Base-by-base conservation (phyloP, 306 rosid species). In the Senna siamea region DNA sequence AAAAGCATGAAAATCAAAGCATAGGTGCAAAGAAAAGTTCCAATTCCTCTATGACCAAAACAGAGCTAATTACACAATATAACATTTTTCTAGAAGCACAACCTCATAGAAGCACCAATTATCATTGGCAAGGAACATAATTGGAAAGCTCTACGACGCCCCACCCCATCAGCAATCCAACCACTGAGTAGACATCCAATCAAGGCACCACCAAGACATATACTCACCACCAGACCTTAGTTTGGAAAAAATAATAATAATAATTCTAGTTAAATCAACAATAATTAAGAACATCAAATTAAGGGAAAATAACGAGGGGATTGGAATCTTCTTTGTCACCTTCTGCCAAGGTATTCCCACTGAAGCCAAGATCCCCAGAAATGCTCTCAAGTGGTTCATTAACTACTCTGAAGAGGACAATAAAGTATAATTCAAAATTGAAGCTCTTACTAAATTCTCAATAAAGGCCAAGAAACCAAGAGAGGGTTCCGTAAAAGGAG, bases 351-450 rank as follows among this genome's bases (percentile, higher is more conserved):
- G 97, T 86, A 85, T 89, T 91, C 55, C 98, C 98, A 57, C 51
- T 85, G 86, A 94, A 94, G 74, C 97, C 96, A 79, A 94, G 98
- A 85, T 91, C 98, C 61, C 26, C 28, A 74, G 98, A 88, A 75
- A 94, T 94, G 85, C 88, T 89, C 83, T 91, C 98, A 37, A 94
- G 93, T 18, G 98, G 98, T 85, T 94, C 98, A 79, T 94, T 94
- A 67, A 91, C 97, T 60, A 94, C 97, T 53, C 98, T 94, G 89
- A 34, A 75, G 38, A 78, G 59, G 67, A 65, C 63, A 78, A 76
- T 77, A 32, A n/a, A 68, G 62, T 62, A 59, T 51, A 57, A 68
- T 3, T 76, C 37, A 43, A 70, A 32, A 35, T 35, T 62, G 54
- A 73, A 63, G 23, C 62, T 41, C 46, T 55, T 7, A 48, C 23